Percentiles rank a stretch among this genome's conserved stretches.
These are phyloP conservation scores for Grosmannia huntii DNA, from an alignment of 2,329 filamentous ascomycete species.

Conservation along the genomic window DNA sequence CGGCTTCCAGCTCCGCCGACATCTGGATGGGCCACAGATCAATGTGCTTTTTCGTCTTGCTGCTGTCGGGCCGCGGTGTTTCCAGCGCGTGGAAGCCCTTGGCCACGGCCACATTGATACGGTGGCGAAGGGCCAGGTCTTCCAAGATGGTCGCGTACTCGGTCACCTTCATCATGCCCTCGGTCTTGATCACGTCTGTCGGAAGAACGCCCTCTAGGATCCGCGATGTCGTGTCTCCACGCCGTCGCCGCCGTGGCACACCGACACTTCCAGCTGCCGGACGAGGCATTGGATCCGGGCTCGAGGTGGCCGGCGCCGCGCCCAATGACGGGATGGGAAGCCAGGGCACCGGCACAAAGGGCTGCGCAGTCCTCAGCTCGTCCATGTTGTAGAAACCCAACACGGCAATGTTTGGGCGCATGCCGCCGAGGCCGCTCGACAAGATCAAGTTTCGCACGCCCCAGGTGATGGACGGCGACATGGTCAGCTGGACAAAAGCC, in stretches of 20 bases:
- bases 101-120: constrained; percentile 74
- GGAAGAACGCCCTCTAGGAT: constrained; percentile 48
- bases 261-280: not conserved
- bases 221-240: constrained; percentile 42
- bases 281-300: not conserved
- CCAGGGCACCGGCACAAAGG: constrained; percentile 30
- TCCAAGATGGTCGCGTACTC: constrained; percentile 76
- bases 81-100: constrained; percentile 70
- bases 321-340: constrained; percentile 8
- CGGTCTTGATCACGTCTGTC: constrained; percentile 56
- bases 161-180: constrained; percentile 54
- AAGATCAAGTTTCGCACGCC: constrained; percentile 72
- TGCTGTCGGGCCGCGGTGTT: constrained; percentile 49
- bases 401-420: constrained; percentile 80
- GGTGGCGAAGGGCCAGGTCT: constrained; percentile 63
- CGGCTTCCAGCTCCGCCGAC: constrained; percentile 67
- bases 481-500: constrained; percentile 76
- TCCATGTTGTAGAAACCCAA: constrained; percentile 71
- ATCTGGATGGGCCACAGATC: constrained; percentile 91
- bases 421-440: constrained; percentile 70
- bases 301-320: constrained; percentile 11
- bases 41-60: constrained; percentile 63
- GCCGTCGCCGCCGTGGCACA: constrained; percentile 20
- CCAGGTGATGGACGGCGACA: constrained; percentile 75
- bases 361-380: constrained; percentile 51